Base-by-base conservation (phyloP, 2,329 filamentous ascomycete species). In the Malbranchea zuffiana region DNA sequence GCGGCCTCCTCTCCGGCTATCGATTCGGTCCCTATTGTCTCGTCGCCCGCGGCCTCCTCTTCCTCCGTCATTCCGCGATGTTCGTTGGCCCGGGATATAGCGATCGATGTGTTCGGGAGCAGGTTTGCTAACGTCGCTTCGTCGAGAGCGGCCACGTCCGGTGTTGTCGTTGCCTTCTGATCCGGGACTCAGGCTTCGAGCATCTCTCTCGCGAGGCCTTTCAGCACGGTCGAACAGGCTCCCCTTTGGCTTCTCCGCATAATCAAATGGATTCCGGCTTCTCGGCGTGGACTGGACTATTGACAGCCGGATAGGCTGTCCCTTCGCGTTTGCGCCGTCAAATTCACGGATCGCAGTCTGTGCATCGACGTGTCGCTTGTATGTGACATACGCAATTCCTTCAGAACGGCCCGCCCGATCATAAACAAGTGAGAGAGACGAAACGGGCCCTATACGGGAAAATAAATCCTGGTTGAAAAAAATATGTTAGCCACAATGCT, bases 371-470 rank as follows among this genome's bases (percentile, higher is more conserved):
- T 72, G 63, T 38, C 66, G 68, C 47, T 78, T 72, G 61, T 92
- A 94, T 6, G 80, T 87, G 32, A 95, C 81, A 52, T 76, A 90
- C 5, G 86, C 87, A 24, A 80, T 71, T 39, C 87, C 87, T 51
- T 87, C 80, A 2, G 85, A 93, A 51, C 87, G 82, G 39, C 87
- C 87, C 42, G 84, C 82, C 49, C 86, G 80, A 60, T 95, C 87
- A 55, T 92, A 95, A 41, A 77, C 66, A 24, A 95, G 69, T 39
- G 80, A 72, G 21, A 90, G 68, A 45, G 74, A 75, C 16, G 65
- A 47, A 28, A 93, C 69, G 2, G 75, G 75, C 16, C 84, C 87
- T 46, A 93, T 88, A 50, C 77, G 73, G 43, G 65, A 67, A 57
- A 94, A 94, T 2, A 94, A 72, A 46, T 82, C 82, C 84, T 93